A percentile compares a stretch with the other conserved stretches of the same genome.
phyloP scores from a whole-genome alignment of 169 alveolate species.

The Plasmodium billcollinsi region DNA sequence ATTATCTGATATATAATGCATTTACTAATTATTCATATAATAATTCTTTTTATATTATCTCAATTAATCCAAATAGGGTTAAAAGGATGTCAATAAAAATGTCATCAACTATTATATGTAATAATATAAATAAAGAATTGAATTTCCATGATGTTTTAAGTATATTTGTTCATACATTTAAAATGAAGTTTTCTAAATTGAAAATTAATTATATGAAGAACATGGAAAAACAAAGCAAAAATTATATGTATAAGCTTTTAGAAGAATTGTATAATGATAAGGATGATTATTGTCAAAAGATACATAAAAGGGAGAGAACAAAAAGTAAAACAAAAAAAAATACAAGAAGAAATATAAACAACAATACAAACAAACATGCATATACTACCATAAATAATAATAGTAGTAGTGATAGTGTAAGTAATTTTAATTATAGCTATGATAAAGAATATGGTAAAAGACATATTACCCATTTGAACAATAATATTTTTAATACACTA shows the following conservation, averaged over 20 bases:
- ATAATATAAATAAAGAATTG: constrained; percentile 14
- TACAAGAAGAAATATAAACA: not conserved
- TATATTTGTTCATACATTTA: constrained; percentile 34
- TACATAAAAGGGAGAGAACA: not conserved
- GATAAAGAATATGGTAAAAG: too few species aligned
- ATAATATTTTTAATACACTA: too few species aligned
- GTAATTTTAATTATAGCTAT: not conserved
- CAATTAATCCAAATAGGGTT: constrained; percentile 30
- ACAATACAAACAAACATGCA: too few species aligned
- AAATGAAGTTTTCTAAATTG: constrained; percentile 33
- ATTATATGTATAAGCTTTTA: constrained; percentile 17
- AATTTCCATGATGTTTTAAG: constrained; percentile 41
- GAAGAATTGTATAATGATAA: constrained; percentile 7
- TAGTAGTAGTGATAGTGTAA: not conserved
- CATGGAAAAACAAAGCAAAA: not conserved
- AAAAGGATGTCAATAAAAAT: constrained; percentile 54
- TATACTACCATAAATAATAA: too few species aligned
- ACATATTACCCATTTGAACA: too few species aligned
- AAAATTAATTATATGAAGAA: constrained; percentile 11
- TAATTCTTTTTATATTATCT: constrained; percentile 53
- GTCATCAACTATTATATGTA: constrained; percentile 27
- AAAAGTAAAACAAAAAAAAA: not conserved
- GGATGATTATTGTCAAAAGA: too few species aligned
- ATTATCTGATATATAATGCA: constrained; percentile 18
- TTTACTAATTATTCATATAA: constrained; percentile 42